Conservation (phyloP, 768 basidiomycete genomes). For the Auricularia auricula-judae region DNA sequence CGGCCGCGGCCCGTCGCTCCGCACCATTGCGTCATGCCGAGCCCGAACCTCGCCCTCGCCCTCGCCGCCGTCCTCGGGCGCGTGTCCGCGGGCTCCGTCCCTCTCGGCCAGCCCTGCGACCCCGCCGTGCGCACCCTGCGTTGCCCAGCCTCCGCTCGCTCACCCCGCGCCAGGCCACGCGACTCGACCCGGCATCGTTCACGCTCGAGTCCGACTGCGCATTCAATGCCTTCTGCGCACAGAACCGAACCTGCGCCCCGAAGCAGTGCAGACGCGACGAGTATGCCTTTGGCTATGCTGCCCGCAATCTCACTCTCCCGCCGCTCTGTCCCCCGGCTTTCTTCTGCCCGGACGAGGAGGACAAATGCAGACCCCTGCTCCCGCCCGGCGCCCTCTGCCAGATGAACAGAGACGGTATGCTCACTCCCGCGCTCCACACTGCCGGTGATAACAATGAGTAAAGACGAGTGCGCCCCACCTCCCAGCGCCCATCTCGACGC, state of each 20-base stretch:
- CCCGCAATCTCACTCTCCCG: conserved; percentile 35
- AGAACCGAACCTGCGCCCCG: conserved; percentile 41
- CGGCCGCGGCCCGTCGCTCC: not conserved
- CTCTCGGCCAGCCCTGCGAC: conserved; percentile 38
- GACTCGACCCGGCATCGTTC: conserved; percentile 62
- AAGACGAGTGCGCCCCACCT: conserved; percentile 71
- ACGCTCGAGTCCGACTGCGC: conserved; percentile 75
- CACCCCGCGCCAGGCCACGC: conserved; percentile 9
- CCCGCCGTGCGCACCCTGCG: conserved; percentile 11
- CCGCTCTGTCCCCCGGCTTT: conserved; percentile 44
- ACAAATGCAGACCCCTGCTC: conserved; percentile 52
- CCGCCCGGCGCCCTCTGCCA: conserved; percentile 63
- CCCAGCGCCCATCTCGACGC: conserved; percentile 32
- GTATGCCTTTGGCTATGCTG: conserved; percentile 59
- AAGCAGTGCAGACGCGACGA: conserved; percentile 69
- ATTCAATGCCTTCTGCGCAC: conserved; percentile 53
- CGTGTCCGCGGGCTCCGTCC: conserved; percentile 36
- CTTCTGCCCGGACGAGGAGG: conserved; percentile 82
- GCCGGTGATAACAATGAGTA: too few species aligned
- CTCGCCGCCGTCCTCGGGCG: not conserved
- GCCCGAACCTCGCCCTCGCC: not conserved
- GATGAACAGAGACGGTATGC: conserved; percentile 73
- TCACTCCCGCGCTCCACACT: not conserved
- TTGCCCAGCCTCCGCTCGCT: not conserved
- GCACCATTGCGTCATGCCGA: not conserved